Conservation (phyloP, 23 red algal genomes). For the Gracilaria gracilis region DNA sequence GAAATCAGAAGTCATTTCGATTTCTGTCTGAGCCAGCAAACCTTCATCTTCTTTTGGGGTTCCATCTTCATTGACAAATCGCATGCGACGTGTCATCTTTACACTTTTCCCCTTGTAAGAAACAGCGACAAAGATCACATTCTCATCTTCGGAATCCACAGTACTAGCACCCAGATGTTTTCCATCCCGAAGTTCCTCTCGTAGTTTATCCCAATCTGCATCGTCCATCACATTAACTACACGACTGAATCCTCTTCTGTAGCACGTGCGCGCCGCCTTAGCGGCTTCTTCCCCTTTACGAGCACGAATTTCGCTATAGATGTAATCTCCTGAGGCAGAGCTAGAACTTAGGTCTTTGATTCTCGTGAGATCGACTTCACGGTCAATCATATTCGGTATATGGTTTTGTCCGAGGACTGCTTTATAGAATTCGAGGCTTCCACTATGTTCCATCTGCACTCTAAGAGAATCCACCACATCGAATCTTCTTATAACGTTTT, state of each 20-base stretch:
- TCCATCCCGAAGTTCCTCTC: neutral
- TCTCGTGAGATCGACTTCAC: neutral
- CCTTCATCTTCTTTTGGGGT: neutral
- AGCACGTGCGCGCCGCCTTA: neutral
- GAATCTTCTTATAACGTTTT: conserved; percentile 17
- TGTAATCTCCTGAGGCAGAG: conserved; percentile 6
- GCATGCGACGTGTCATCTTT: conserved; percentile 11
- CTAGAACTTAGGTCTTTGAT: neutral
- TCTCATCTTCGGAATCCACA: neutral
- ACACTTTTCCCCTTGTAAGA: conserved; percentile 22
- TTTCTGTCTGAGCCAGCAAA: neutral
- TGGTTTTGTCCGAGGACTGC: neutral
- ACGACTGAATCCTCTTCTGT: conserved; percentile 26
- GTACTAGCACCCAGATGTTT: neutral
- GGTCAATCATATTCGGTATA: neutral
- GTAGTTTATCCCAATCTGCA: conserved; percentile 1
- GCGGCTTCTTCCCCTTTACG: conserved; percentile 11
- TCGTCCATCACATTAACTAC: conserved; percentile 1
- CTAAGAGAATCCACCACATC: conserved; percentile 15
- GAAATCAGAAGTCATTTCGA: neutral
- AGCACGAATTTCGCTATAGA: neutral
- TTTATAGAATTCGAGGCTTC: conserved; percentile 12
- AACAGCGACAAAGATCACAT: conserved; percentile 7
- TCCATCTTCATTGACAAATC: conserved; percentile 16
- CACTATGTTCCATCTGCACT: conserved; percentile 1